Conservation (phyloP, 1,284 basidiomycete genomes). For the Tausonia pullulans region DNA sequence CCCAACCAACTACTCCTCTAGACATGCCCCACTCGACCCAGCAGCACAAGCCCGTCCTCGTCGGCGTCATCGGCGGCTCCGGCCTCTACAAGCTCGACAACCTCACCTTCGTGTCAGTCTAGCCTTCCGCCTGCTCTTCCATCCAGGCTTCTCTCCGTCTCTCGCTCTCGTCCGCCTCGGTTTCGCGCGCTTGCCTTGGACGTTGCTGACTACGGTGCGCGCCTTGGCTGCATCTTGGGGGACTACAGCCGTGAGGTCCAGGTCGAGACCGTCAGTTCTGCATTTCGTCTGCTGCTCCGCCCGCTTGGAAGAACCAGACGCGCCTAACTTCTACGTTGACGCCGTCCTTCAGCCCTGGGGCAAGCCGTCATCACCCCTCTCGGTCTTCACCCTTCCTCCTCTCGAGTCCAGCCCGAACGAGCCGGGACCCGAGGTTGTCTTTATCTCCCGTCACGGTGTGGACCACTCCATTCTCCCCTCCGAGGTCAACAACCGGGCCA, state of each 20-base stretch:
- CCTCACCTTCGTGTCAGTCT: constrained; percentile 59
- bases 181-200: neutral
- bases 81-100: constrained; percentile 78
- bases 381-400: constrained; percentile 67
- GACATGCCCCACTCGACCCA: neutral
- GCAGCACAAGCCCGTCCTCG: neutral
- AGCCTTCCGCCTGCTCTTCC: constrained; percentile 3
- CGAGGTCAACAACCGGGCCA: constrained; percentile 52
- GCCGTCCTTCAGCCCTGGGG: constrained; percentile 69
- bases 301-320: too few relatives aligned
- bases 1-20: neutral
- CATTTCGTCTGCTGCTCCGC: too few relatives aligned
- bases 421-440: constrained; percentile 52
- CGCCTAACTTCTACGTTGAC: too few relatives aligned
- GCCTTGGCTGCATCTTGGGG: neutral
- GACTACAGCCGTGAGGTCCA: constrained; percentile 46
- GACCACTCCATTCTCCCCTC: constrained; percentile 46
- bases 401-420: constrained; percentile 38
- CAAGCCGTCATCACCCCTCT: constrained; percentile 78
- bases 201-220: too few relatives aligned
- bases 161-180: neutral
- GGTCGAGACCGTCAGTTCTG: constrained; percentile 32
- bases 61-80: constrained; percentile 17
- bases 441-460: constrained; percentile 79
- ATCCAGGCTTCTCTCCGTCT: neutral